These are phyloP conservation scores for Talaromyces marneffei DNA, from an alignment of 2,329 filamentous ascomycete species.

Conservation along the genomic window DNA sequence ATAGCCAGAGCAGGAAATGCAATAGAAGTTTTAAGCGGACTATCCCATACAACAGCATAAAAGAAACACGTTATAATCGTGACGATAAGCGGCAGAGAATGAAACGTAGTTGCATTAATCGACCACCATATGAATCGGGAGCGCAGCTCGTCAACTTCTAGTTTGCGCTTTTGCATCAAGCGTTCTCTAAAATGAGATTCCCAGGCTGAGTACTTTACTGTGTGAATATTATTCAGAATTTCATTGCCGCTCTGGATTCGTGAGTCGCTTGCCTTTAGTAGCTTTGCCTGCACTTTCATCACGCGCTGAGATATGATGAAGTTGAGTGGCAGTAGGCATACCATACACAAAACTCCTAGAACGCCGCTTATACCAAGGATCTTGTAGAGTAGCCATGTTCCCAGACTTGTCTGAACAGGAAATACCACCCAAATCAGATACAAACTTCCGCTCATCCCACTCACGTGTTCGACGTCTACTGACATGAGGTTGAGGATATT, in stretches of 20 bases:
- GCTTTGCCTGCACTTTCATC: neutral
- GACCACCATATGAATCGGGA: conserved; percentile 1
- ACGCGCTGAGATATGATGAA: neutral
- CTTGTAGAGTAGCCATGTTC: neutral
- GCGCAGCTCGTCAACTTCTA: neutral
- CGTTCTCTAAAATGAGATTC: neutral
- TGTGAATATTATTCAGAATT: neutral
- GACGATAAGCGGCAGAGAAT: neutral
- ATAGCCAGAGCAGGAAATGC: conserved; percentile 7
- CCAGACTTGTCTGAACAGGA: neutral
- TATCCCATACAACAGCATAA: neutral
- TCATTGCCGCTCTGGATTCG: neutral
- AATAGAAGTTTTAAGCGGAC: neutral
- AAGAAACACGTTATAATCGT: neutral
- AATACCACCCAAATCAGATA: conserved; percentile 2
- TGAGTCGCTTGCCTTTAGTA: neutral
- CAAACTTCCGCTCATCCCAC: neutral
- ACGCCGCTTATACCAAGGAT: neutral
- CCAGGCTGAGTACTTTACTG: conserved; percentile 6
- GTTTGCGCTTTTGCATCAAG: neutral
- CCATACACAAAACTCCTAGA: neutral
- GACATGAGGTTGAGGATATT: conserved; percentile 7
- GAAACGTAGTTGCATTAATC: neutral
- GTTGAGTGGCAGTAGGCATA: conserved; percentile 2
- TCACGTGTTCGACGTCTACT: neutral